Base-by-base conservation (phyloP, 352 stramenopile genomes). In the Aphanomyces invadans region DNA sequence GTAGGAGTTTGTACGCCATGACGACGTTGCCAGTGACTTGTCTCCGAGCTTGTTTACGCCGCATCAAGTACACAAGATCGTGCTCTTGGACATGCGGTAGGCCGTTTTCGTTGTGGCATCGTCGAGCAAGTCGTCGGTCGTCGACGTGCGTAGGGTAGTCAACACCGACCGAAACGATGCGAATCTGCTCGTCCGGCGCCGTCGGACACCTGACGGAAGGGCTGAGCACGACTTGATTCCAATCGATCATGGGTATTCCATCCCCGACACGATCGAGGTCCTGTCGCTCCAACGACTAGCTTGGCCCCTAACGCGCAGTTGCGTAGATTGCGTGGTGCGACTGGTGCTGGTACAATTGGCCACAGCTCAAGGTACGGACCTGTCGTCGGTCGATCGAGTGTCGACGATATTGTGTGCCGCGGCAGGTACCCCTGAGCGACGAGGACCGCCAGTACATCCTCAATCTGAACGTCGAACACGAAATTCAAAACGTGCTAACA, bases 241-340 rank as follows among this genome's bases (percentile, higher is more conserved):
- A n/a, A 99, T 99, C 77, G 97, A 99, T 79, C 97, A 99, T 74
- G 97, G 97, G 12, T 99, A 98, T 71, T 98, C 93, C 73, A 75
- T 99, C 31, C 89, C 96, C 21, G 92, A 97, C 65, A 90, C 92
- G 39, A 72, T 98, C 17, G 92, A 99, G 71, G 60, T 51, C 21
- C 3, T 48, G 19, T 5, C 52, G 19, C n/a, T 39, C 3, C 17
- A 11, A 23, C 53, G 29, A 19, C 25, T 3, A n/a, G n/a, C n/a
- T n/a, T n/a, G n/a, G n/a, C n/a, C n/a, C n/a, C n/a, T n/a, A n/a
- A n/a, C n/a, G n/a, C n/a, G n/a, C n/a, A n/a, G n/a, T n/a, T n/a
- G n/a, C n/a, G n/a, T 62, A 64, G 71, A 97, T 99, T 28, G 96
- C 87, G 23, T 98, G 96, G 92, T 98, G 96, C 70, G 95, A 98